Evolutionary conservation across 345 rosid species (phyloP).

Genomic region (Zanthoxylum bungeanum): DNA sequence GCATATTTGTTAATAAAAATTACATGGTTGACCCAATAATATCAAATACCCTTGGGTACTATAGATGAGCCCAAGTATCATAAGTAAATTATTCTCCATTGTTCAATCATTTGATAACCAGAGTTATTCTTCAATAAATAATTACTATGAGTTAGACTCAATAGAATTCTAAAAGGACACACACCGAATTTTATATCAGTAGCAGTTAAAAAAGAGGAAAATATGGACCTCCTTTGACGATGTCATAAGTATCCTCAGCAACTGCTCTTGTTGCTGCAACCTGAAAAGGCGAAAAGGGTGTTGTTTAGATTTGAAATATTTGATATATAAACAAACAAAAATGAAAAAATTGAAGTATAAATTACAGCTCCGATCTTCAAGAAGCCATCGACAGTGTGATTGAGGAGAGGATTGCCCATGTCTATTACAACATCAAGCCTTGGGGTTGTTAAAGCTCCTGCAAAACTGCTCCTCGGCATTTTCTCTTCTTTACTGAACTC

Average conservation of each 20-base stretch:
- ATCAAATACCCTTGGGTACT: no score
- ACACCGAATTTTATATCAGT: no score
- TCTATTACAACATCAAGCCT: conserved; percentile 65
- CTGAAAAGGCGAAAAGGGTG: conserved; percentile 27
- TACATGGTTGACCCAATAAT: no score
- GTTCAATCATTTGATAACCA: no score
- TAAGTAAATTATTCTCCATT: no score
- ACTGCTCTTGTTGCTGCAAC: conserved; percentile 62
- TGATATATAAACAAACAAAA: no score
- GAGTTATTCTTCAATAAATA: no score
- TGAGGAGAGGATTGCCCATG: conserved; percentile 70
- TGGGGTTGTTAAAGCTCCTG: conserved; percentile 56
- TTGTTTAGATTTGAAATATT: not conserved
- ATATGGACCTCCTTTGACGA: conserved; percentile 57
- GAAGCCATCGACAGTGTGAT: conserved; percentile 71
- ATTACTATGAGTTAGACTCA: no score
- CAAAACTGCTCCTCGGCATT: conserved; percentile 64
- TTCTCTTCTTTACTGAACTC: conserved; percentile 13
- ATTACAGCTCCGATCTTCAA: conserved; percentile 81
- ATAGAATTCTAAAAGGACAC: no score
- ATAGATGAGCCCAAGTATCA: no score
- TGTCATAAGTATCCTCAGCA: conserved; percentile 61
- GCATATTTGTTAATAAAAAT: no score
- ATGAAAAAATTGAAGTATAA: not conserved
- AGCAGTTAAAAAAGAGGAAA: not conserved